Conservation (phyloP, 2,329 filamentous ascomycete species). For the Exophiala sp. region DNA sequence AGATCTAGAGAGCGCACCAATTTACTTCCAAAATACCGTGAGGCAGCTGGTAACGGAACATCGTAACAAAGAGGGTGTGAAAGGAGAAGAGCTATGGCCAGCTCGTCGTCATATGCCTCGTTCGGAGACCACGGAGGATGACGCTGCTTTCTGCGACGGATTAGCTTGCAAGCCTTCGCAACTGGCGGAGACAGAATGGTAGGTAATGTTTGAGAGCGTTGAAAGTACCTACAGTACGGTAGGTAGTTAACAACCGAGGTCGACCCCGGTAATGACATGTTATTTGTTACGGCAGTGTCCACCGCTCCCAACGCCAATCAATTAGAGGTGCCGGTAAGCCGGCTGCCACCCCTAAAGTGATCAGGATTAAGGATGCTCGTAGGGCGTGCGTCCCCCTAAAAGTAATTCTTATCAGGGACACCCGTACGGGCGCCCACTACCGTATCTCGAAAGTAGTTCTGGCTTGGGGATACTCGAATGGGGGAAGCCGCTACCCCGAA, state of each 20-base stretch:
- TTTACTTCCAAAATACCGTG: slow-evolving; percentile 54
- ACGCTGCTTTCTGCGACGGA: slow-evolving; percentile 13
- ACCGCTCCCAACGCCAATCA: too few species aligned
- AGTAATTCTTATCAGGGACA: too few species aligned
- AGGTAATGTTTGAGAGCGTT: neutral
- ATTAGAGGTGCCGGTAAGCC: too few species aligned
- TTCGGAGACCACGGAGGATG: neutral
- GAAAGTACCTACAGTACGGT: neutral
- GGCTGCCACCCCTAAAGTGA: too few species aligned
- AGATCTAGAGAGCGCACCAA: slow-evolving; percentile 53
- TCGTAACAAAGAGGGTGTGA: slow-evolving; percentile 44
- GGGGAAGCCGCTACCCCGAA: too few species aligned
- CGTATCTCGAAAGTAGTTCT: too few species aligned
- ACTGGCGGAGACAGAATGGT: neutral
- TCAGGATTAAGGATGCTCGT: too few species aligned
- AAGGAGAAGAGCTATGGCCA: slow-evolving; percentile 52
- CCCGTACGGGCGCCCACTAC: too few species aligned
- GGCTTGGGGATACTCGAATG: too few species aligned
- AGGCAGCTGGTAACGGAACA: slow-evolving; percentile 50
- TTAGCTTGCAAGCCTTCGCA: slow-evolving; percentile 7
- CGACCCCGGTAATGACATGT: neutral
- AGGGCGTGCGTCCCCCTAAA: too few species aligned
- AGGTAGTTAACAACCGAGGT: neutral
- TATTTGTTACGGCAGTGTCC: too few species aligned
- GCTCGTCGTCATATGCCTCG: slow-evolving; percentile 26